phyloP scores from a whole-genome alignment of 495 filamentous ascomycete genomes.

The Choiromyces venosus region DNA sequence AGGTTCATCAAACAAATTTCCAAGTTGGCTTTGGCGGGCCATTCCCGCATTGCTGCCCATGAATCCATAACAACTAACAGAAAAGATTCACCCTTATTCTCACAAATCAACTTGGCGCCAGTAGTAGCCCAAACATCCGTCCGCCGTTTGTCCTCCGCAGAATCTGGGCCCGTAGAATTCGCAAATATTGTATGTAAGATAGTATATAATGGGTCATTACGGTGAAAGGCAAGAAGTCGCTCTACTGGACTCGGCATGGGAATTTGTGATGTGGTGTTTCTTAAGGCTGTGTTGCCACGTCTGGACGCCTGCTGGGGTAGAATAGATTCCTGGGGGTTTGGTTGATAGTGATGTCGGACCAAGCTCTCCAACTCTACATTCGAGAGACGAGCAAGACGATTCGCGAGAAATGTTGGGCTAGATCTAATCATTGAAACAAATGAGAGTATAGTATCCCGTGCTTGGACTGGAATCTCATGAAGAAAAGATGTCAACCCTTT shows the following conservation, averaged over 20 bases:
- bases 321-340: constrained; percentile 75
- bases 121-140: constrained; percentile 80
- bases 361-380: constrained; percentile 67
- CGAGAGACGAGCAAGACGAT: constrained; percentile 65
- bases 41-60: constrained; percentile 79
- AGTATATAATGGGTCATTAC: constrained; percentile 78
- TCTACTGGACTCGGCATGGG: constrained; percentile 61
- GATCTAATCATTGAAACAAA: constrained; percentile 78
- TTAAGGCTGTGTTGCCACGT: constrained; percentile 45
- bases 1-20: constrained; percentile 91
- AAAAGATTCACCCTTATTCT: constrained; percentile 57
- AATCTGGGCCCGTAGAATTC: constrained; percentile 73
- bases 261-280: constrained; percentile 16
- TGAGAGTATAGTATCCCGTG: constrained; percentile 66
- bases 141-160: constrained; percentile 64
- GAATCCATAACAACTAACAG: constrained; percentile 68
- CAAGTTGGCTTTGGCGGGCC: constrained; percentile 81
- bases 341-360: constrained; percentile 65
- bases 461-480: constrained; percentile 68
- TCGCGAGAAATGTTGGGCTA: constrained; percentile 79
- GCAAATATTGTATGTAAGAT: constrained; percentile 86
- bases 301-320: constrained; percentile 64
- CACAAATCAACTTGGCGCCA: constrained; percentile 71
- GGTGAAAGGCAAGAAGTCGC: constrained; percentile 71
- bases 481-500: constrained; percentile 62